Evolutionary conservation across 2,329 filamentous ascomycete genomes (phyloP), one percentile per base, ranked within the genome.

Genomic region (Botryosphaeria dothidea): DNA sequence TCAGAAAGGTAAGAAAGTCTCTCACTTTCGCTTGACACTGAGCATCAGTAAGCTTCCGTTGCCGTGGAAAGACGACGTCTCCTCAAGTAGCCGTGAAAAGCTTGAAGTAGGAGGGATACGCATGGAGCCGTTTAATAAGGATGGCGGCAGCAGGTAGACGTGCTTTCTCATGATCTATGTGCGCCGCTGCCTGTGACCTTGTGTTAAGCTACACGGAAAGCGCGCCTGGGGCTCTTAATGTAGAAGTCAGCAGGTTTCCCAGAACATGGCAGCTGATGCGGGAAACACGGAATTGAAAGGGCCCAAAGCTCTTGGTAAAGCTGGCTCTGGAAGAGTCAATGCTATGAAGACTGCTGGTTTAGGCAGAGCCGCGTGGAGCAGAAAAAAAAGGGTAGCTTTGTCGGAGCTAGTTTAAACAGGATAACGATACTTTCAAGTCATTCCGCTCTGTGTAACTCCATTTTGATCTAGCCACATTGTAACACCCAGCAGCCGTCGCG

Each of bases 391-490:
- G 25, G 13, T 27, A 56, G 5, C 34, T 43, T 15, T 60, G 13
- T 60, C 23, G 25, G 41, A 60, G 56, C 19, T 25, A 6, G 56
- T 31, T 60, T 46, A 60, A 21, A 60, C 56, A 17, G 23, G 23
- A 29, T 15, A 11, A 8, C 5, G 21, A 19, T 6, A 17, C 4
- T 13, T 46, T 17, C 5, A 7, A 13, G 9, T n/a, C 9, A 38
- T 25, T 21, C 56, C 41, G 56, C 27, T 23, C 13, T 11, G 23
- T 15, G 5, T 41, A 2, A 41, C 56, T 46, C 27, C 56, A 17
- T 60, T 46, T 57, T 13, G 11, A 21, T 60, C 25, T 60, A 60
- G 56, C 56, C 56, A 60, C 41, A 13, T 17, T 7, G 56, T 60
- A 60, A 46, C 56, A 23, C 56, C 8, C n/a, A 21, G 5, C 17